Evolutionary conservation across 73 alveolate genomes (phyloP), one percentile per base, ranked within the genome.

Genomic region (Effrenium voratum): DNA sequence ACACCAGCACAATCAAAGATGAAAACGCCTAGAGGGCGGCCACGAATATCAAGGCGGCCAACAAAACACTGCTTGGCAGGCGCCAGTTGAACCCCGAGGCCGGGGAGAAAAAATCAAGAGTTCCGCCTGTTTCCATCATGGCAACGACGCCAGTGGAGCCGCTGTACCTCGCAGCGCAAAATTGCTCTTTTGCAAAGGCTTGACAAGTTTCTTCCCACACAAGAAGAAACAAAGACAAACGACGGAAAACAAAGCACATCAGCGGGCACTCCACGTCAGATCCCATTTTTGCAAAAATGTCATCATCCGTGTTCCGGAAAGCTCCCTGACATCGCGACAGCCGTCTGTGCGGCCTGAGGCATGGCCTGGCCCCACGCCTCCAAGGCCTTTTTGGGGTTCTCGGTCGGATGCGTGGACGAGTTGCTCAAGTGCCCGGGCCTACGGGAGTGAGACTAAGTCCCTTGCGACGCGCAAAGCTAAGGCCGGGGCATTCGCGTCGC

Each of bases 361-460:
- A 63, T 5, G 24, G 43, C 45, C 41, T 36, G 38, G 79, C n/a
- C 3, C n/a, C 28, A 46, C 76, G 86, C 96, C 96, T 88, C 96
- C 86, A 88, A 75, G 38, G 96, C 96, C n/a, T 88, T 88, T 34
- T 41, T 73, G 12, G 96, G 96, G 16, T 88, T 88, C 46, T 88
- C 75, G 32, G 96, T 49, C 10, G 96, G 96, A 63, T 88, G 96
- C 86, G 73, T 77, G 2, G 85, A 73, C 46, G 63, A 86, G 86
- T 75, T 88, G 41, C 96, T 88, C 86, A 88, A 49, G 44, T 88
- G 96, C 34, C 96, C 96, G 38, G 96, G 96, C 96, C 96, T 88
- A 22, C 12, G 43, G 5, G 40, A 63, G 26, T 15, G 77, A 63
- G 22, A 5, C 77, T 15, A 8, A 63, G 26, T 8, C 12, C 40